A percentile compares a stretch with the other conserved stretches of the same genome.
phyloP scores from a whole-genome alignment of 345 rosid genomes.

The Camelina neglecta region DNA sequence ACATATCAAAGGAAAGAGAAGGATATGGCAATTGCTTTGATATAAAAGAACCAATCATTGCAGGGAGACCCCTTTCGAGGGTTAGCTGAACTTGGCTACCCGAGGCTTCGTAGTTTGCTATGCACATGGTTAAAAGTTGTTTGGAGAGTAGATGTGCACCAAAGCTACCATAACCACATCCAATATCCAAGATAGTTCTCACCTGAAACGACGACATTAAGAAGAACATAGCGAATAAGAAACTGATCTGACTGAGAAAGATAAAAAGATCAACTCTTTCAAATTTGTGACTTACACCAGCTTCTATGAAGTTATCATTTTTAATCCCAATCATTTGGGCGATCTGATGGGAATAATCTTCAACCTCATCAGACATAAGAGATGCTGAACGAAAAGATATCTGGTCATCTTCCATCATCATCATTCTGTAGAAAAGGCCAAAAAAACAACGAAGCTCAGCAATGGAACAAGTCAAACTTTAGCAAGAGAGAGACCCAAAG shows the following conservation, averaged over 20 bases:
- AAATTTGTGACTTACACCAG: conserved; percentile 70
- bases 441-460: not conserved
- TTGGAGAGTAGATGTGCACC: conserved; percentile 93
- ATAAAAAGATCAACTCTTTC: conserved; percentile 9
- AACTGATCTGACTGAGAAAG: conserved; percentile 14
- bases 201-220: conserved; percentile 59
- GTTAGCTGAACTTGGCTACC: conserved; percentile 99
- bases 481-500: conserved; percentile 28
- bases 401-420: conserved; percentile 97
- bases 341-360: conserved; percentile 98
- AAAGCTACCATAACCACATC: conserved; percentile 99
- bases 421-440: conserved; percentile 61
- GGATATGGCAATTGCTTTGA: conserved; percentile 92
- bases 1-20: conserved; percentile 97
- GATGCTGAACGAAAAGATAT: conserved; percentile 93
- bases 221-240: not conserved
- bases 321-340: conserved; percentile 96
- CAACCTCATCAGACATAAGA: conserved; percentile 86
- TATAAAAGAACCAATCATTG: conserved; percentile 83
- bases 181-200: conserved; percentile 93
- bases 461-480: not conserved
- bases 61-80: conserved; percentile 98
- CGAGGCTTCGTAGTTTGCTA: conserved; percentile 89
- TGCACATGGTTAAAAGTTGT: conserved; percentile 88
- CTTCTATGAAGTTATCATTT: conserved; percentile 77